Evolutionary conservation across 306 rosid species (phyloP), one percentile per base, ranked within the genome.

Genomic region (Oemleria cerasiformis): DNA sequence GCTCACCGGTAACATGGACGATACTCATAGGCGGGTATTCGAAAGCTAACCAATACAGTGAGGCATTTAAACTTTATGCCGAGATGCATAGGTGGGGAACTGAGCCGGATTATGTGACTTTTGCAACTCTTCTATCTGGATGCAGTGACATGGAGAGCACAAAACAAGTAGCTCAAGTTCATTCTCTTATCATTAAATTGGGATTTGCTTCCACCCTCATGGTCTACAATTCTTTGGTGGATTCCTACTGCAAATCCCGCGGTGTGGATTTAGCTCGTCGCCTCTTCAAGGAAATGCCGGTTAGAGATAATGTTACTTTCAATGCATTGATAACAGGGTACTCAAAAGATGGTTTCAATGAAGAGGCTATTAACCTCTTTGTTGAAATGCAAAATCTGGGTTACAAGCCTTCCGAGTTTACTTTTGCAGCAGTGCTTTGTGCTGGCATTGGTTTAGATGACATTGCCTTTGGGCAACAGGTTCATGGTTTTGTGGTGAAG

Each of bases 141-240:
- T 91, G 88, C 73, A 72, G 77, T 59, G 87, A 81, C 61, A 68
- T 77, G 63, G 88, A 86, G 6, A 62, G 77, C 25, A 71, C 80
- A 47, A 67, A 73, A 62, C 87, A 89, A 78, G 80, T 89, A 8
- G 59, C 58, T 56, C 97, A 94, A 73, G 82, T 88, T 77, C 98
- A 94, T 61, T 73, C 78, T 63, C 88, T 76, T 57, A 73, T 88
- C 60, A 48, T 88, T 43, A 94, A 88, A 50, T 70, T 75, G 70
- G 97, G 97, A 78, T 78, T 76, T 53, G 83, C 79, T 72, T 84
- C 84, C 15, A 74, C 82, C 57, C 86, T 87, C 54, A 76, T 82
- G 82, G 97, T 91, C 77, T 87, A 86, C 87, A 94, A 94, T 79
- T 87, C 97, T 21, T 82, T 94, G 86, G 74, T 94, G 49, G 97